phyloP scores from a whole-genome alignment of 345 rosid genomes.

The Acer negundo region DNA sequence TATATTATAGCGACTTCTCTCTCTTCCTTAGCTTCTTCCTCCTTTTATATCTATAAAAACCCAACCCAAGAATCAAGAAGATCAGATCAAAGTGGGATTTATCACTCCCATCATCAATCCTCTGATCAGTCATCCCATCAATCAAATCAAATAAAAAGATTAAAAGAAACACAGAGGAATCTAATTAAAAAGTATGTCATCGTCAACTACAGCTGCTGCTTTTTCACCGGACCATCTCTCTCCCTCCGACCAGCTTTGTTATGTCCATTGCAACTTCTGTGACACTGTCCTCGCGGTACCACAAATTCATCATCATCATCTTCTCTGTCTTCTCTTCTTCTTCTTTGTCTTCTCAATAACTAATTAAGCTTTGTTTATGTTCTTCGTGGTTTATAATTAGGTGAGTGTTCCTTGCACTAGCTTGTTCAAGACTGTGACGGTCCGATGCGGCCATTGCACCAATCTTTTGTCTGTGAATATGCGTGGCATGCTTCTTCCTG shows the following conservation, averaged over 20 bases:
- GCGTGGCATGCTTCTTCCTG: constrained; percentile 66
- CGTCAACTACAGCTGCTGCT: constrained; percentile 69
- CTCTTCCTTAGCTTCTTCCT: constrained; percentile 12
- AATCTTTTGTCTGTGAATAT: constrained; percentile 84
- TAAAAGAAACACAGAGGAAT: constrained; percentile 23
- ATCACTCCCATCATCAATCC: constrained; percentile 44
- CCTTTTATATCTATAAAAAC: constrained; percentile 36
- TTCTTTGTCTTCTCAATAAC: neutral
- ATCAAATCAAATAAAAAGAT: constrained; percentile 67
- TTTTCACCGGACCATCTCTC: constrained; percentile 90
- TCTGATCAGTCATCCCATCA: constrained; percentile 77
- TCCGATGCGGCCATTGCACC: constrained; percentile 96
- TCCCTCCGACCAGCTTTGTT: constrained; percentile 96
- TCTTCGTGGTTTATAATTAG: constrained; percentile 32
- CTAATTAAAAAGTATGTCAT: constrained; percentile 46
- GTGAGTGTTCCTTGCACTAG: constrained; percentile 97
- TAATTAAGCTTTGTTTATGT: neutral
- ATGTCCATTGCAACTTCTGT: constrained; percentile 94
- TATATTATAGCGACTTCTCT: constrained; percentile 17
- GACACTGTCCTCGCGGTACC: constrained; percentile 90
- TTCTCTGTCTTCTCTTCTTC: constrained; percentile 10
- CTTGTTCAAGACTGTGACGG: constrained; percentile 94
- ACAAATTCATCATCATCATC: neutral
- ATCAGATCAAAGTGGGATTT: constrained; percentile 57
- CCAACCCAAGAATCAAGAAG: constrained; percentile 64